phyloP scores from a whole-genome alignment of 805 yeast species.

The Candida chauliodis region DNA sequence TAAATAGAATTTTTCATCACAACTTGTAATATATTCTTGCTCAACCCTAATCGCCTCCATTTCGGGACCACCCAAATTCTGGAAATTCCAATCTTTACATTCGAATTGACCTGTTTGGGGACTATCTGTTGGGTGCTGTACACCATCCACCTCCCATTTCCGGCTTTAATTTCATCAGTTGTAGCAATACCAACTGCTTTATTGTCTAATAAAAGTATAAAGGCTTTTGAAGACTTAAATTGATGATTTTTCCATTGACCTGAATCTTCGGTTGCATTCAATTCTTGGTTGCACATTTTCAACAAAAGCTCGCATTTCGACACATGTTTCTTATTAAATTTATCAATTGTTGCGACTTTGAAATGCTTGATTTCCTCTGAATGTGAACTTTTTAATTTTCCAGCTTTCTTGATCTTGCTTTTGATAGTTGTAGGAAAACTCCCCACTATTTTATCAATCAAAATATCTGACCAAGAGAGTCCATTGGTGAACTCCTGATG shows the following conservation, averaged over 20 bases:
- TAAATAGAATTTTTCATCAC: slow-evolving; percentile 45
- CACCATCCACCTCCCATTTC: slow-evolving; percentile 56
- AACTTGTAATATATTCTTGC: slow-evolving; percentile 38
- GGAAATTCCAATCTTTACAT: slow-evolving; percentile 35
- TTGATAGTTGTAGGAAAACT: slow-evolving; percentile 24
- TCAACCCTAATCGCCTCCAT: slow-evolving; percentile 52
- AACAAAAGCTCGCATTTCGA: slow-evolving; percentile 33
- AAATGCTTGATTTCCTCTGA: slow-evolving; percentile 25
- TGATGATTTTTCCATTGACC: slow-evolving; percentile 26
- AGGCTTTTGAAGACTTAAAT: slow-evolving; percentile 30
- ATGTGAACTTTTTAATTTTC: slow-evolving; percentile 26
- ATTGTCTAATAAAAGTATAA: slow-evolving; percentile 43
- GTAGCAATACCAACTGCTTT: slow-evolving; percentile 56
- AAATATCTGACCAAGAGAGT: slow-evolving; percentile 37
- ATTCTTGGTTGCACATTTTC: slow-evolving; percentile 53
- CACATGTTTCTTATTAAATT: slow-evolving; percentile 19
- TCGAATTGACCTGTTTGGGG: slow-evolving; percentile 38
- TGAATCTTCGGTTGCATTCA: slow-evolving; percentile 50
- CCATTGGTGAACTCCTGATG: slow-evolving; percentile 52
- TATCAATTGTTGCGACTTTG: slow-evolving; percentile 19
- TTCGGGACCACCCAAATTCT: slow-evolving; percentile 42
- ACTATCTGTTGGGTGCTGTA: slow-evolving; percentile 49
- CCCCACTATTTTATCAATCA: slow-evolving; percentile 3
- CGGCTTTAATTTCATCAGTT: slow-evolving; percentile 40
- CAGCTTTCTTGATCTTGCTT: slow-evolving; percentile 24